A percentile compares a stretch with the other conserved stretches of the same genome.
Conservation (phyloP, 2,329 filamentous ascomycete species). For the Stagonosporopsis vannaccii region DNA sequence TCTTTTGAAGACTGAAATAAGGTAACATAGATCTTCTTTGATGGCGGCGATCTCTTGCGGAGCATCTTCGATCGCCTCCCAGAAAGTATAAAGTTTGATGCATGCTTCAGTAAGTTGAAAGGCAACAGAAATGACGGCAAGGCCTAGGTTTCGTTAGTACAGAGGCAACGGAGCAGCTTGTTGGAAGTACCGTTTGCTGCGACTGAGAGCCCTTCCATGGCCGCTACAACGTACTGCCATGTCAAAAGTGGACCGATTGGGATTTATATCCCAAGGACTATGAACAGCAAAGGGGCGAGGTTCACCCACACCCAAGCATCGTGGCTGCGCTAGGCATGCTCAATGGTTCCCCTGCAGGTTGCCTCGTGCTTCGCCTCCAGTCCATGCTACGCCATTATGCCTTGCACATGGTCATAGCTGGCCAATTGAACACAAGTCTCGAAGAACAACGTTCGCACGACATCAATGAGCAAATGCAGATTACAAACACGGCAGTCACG, state of each 20-base stretch:
- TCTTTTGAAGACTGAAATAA: slow-evolving; percentile 19
- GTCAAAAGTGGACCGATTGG: neutral
- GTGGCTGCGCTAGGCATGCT: too few relatives aligned
- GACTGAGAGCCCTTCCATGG: slow-evolving; percentile 2
- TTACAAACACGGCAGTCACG: too few relatives aligned
- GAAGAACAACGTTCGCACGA: too few relatives aligned
- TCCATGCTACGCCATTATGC: too few relatives aligned
- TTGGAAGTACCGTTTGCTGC: slow-evolving; percentile 1
- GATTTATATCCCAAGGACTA: neutral
- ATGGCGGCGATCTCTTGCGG: slow-evolving; percentile 20
- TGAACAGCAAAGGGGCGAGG: too few relatives aligned
- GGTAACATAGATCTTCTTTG: slow-evolving; percentile 22
- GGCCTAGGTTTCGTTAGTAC: slow-evolving; percentile 1
- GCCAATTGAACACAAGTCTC: too few relatives aligned
- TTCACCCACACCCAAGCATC: too few relatives aligned
- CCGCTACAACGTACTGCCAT: too few relatives aligned
- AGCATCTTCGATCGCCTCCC: slow-evolving; percentile 24
- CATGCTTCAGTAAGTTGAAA: slow-evolving; percentile 18
- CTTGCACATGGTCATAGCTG: too few relatives aligned
- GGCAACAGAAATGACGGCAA: slow-evolving; percentile 18
- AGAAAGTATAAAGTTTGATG: slow-evolving; percentile 23
- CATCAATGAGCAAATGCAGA: too few relatives aligned
- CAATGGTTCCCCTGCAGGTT: too few relatives aligned
- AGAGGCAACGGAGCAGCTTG: neutral
- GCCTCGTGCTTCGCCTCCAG: too few relatives aligned